These are phyloP conservation scores for Glarea lozoyensis DNA, from an alignment of 495 filamentous ascomycete species.

Conservation along the genomic window DNA sequence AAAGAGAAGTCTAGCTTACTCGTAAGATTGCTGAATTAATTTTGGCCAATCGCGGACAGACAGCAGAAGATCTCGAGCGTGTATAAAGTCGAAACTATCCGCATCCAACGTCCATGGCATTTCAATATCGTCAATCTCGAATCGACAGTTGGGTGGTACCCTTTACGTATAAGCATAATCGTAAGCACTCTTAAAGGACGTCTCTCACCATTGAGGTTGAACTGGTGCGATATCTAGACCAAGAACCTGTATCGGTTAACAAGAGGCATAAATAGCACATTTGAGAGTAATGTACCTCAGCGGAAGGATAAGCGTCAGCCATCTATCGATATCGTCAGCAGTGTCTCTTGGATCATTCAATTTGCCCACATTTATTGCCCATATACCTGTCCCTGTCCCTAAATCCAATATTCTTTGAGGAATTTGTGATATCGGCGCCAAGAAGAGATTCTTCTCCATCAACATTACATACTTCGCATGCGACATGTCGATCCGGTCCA, in stretches of 20 bases:
- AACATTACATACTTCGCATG: constrained; percentile 11
- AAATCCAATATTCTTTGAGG: constrained; percentile 44
- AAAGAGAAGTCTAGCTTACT: background rate
- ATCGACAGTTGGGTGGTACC: constrained; percentile 26
- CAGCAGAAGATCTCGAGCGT: constrained; percentile 14
- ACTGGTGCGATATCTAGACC: constrained; percentile 16
- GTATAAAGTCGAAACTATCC: constrained; percentile 27
- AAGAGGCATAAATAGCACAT: background rate
- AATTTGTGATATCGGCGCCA: constrained; percentile 29
- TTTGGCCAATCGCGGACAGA: constrained; percentile 13
- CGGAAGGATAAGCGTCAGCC: constrained; percentile 15
- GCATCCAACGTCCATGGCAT: constrained; percentile 21
- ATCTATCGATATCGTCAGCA: background rate
- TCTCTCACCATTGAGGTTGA: constrained; percentile 17
- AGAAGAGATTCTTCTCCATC: constrained; percentile 33
- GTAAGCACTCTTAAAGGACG: background rate
- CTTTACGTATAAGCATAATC: constrained; percentile 2
- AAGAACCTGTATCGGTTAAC: constrained; percentile 6
- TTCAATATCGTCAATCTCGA: constrained; percentile 29
- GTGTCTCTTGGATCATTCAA: background rate
- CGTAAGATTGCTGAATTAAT: constrained; percentile 13
- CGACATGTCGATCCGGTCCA: constrained; percentile 17
- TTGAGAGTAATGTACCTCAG: constrained; percentile 9
- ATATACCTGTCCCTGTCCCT: constrained; percentile 41
- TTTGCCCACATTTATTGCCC: constrained; percentile 13